Evolutionary conservation across 352 stramenopile genomes (phyloP), one percentile per base, ranked within the genome.

Genomic region (Elongisporangium anandrum): DNA sequence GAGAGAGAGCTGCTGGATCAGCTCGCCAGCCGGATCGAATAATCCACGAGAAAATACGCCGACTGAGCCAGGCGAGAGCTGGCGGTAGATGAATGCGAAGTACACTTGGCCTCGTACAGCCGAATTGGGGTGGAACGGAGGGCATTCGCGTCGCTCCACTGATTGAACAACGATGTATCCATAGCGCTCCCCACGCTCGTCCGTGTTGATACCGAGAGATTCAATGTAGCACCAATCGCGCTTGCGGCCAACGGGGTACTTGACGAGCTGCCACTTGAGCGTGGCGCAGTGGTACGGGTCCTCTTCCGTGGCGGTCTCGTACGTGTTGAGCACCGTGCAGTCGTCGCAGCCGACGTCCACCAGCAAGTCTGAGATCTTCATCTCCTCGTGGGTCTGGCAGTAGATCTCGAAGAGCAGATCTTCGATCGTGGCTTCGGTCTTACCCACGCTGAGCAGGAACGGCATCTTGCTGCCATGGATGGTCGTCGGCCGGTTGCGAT

Each of bases 131-230:
- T 73, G 57, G 23, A 83, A 84, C 20, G 70, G 62, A 21, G 63
- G 72, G 41, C 64, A 74, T 15, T 74, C 63, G 2, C 61, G 48
- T 16, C 81, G 55, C 12, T 81, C 56, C 2, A 86, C 65, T 4
- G 65, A 66, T 57, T 77, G 73, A 12, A 80, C 29, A 13, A 79
- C 65, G 54, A 81, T 61, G 56, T 81, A 86, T 2, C 76, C 76
- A 50, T 73, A 82, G 2, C 59, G 57, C 22, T 69, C 48, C 0
- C 71, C 68, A 2, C 63, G 29, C 10, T 54, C 54, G 51, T 82
- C 73, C 5, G 34, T 60, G 12, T 60, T 57, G 17, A 82, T 71
- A 17, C 77, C 77, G 4, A 61, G 71, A 17, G 69, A 72, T 56
- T 77, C 73, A 48, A 82, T 57, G 24, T 73, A 72, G 57, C 75